Conservation (phyloP, 495 filamentous ascomycete species). For the Sordaria brevicollis region DNA sequence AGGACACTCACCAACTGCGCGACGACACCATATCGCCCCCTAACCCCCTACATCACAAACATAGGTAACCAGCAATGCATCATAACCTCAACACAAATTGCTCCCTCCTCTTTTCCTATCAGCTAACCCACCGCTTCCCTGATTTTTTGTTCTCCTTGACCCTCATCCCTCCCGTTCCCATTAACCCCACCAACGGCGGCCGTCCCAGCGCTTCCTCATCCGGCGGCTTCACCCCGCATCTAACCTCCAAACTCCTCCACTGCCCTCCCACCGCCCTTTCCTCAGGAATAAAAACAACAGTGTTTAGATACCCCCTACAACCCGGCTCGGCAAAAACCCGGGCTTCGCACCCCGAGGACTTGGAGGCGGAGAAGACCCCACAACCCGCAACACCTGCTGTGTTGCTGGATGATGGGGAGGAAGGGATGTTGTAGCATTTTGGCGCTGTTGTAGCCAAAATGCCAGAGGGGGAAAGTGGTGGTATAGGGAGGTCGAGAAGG, state of each 20-base stretch:
- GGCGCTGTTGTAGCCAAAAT: conserved; percentile 1
- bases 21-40: no score
- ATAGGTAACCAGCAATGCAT: no score
- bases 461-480: no score
- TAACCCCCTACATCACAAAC: no score
- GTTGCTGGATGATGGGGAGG: not conserved
- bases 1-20: no score
- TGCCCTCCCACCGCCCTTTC: conserved; percentile 22
- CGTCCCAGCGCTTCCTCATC: conserved; percentile 8
- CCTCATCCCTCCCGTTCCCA: not conserved
- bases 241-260: conserved; percentile 26
- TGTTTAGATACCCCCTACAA: conserved; percentile 26
- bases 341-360: conserved; percentile 29
- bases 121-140: not conserved
- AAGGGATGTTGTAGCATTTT: conserved; percentile 25
- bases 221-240: conserved; percentile 20
- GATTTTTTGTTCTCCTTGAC: not conserved
- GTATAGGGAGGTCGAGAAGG: conserved; percentile 15
- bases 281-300: conserved; percentile 31
- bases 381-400: conserved; percentile 19
- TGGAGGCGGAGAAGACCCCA: conserved; percentile 25
- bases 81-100: no score
- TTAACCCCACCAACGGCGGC: conserved; percentile 8
- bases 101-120: no score
- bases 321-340: conserved; percentile 28